A percentile compares a stretch with the other conserved stretches of the same genome.
phyloP scores from a whole-genome alignment of 495 filamentous ascomycete species.

The Aspergillus kassunensis region DNA sequence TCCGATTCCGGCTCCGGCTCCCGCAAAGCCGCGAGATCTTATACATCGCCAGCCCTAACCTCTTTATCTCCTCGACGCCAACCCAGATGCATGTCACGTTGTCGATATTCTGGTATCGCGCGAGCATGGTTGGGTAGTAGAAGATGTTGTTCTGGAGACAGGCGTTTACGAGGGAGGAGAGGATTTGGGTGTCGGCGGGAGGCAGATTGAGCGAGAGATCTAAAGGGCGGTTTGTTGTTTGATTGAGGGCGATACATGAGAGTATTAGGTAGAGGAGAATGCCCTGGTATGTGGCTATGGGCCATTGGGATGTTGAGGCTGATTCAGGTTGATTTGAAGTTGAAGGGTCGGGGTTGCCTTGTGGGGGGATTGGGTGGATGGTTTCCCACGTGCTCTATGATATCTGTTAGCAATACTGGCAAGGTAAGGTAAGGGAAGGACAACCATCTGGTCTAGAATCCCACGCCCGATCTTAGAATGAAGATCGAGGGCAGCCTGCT shows the following conservation, averaged over 20 bases:
- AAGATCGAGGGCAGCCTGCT: slow-evolving; percentile 5
- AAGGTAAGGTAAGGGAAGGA: background rate
- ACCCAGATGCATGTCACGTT: slow-evolving; percentile 16
- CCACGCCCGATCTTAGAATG: slow-evolving; percentile 2
- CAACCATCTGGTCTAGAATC: slow-evolving; percentile 10
- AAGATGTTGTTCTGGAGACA: slow-evolving; percentile 13
- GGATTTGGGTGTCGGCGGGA: background rate
- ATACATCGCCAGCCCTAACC: slow-evolving; percentile 11
- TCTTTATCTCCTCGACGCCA: slow-evolving; percentile 15
- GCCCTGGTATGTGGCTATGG: slow-evolving; percentile 14
- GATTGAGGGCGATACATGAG: background rate
- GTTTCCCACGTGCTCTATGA: background rate
- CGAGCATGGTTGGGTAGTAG: slow-evolving; percentile 13
- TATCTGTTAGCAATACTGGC: no score
- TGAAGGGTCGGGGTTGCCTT: background rate
- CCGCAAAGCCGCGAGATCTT: slow-evolving; percentile 8
- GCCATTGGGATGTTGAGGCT: slow-evolving; percentile 5
- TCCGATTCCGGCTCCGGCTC: no score
- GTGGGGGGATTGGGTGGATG: background rate
- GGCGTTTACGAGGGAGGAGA: slow-evolving; percentile 6
- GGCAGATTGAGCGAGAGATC: background rate
- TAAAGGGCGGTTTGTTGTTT: background rate
- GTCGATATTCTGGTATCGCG: slow-evolving; percentile 7
- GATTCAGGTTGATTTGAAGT: background rate
- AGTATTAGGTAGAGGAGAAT: slow-evolving; percentile 17